These are phyloP conservation scores for Hericium erinaceus DNA, from an alignment of 768 basidiomycete species.

Conservation along the genomic window DNA sequence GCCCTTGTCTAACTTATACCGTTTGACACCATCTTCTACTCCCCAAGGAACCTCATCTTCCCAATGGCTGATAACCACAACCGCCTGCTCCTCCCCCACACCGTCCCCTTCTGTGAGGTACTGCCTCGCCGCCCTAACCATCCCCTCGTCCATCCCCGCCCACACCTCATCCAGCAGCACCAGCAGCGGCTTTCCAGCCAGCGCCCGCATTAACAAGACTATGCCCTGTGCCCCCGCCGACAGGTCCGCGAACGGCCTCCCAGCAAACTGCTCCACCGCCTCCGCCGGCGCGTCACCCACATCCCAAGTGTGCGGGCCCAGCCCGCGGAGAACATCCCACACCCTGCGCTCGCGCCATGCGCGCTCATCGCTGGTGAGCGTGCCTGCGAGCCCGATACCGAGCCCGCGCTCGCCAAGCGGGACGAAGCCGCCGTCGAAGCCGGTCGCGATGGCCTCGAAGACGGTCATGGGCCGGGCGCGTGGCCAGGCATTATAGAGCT, in stretches of 20 bases:
- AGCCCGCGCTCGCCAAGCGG: slow-evolving; percentile 35
- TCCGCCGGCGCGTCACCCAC: slow-evolving; percentile 1
- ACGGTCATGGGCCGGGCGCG: slow-evolving; percentile 57
- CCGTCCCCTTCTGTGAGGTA: slow-evolving; percentile 48
- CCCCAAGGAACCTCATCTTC: slow-evolving; percentile 88
- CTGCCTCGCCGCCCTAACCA: slow-evolving; percentile 53
- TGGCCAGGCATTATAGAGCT: slow-evolving; percentile 88
- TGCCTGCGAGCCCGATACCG: slow-evolving; percentile 34
- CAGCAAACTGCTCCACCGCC: slow-evolving; percentile 32
- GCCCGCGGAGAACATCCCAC: slow-evolving; percentile 49
- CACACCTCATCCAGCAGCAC: slow-evolving; percentile 88
- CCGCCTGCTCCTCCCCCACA: slow-evolving; percentile 55
- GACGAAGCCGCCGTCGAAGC: slow-evolving; percentile 82
- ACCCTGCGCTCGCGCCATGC: slow-evolving; percentile 33
- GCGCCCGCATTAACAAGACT: slow-evolving; percentile 76
- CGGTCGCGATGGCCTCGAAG: slow-evolving; percentile 77
- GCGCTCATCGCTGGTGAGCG: slow-evolving; percentile 28
- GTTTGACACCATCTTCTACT: slow-evolving; percentile 39
- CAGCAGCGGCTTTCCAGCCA: slow-evolving; percentile 65
- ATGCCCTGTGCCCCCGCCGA: slow-evolving; percentile 70
- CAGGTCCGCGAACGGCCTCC: slow-evolving; percentile 50
- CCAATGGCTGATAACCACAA: slow-evolving; percentile 85
- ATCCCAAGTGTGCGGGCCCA: slow-evolving; percentile 53
- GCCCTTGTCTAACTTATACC: slow-evolving; percentile 28
- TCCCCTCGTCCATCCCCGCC: slow-evolving; percentile 82